Evolutionary conservation across 371 early-diverging fungal species (phyloP), one percentile per base, ranked within the genome.

Genomic region (Dichotomocladium elegans): DNA sequence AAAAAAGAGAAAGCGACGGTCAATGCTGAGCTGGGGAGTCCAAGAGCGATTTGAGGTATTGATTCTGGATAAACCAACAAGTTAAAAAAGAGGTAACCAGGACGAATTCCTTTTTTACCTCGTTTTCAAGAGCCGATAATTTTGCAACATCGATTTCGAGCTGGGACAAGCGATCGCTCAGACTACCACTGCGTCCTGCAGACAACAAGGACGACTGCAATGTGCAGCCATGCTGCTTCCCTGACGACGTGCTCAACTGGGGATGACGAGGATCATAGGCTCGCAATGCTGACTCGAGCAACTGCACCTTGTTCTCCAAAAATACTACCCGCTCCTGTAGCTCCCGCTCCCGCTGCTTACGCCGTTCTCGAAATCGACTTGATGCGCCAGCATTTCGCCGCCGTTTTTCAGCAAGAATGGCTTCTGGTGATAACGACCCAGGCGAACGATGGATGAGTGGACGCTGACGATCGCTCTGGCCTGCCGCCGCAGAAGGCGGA

Each of bases 301-400:
- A 64, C 42, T 61, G 57, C 14, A 80, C 66, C 11, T 70, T 61
- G 19, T 70, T 60, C 51, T 86, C 85, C 9, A 86, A 57, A 14
- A 58, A 62, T 47, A 69, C 31, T 43, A 81, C 83, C 47, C 66
- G 64, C 14, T 77, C 78, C 29, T 64, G 66, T 43, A 77, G 70
- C 40, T 81, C 82, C 4, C 69, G 59, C 37, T 81, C 82, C 30
- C 79, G 66, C 51, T 83, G 81, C 50, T 81, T 81, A 19, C 82
- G 73, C 26, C 82, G 75, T 54, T 79, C 82, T 33, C 82, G 68
- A 41, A 81, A 81, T 7, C 82, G 62, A 27, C 79, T 79, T 6
- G 76, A 75, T 0, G 82, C 82, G 21, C 74, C 74, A 30, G 82
- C 82, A 52, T 81, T 81, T 25, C 82, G 55, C 50, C 76, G 65